phyloP scores from a whole-genome alignment of 192 early-diverging fungal species.

The Funneliformis geosporum region DNA sequence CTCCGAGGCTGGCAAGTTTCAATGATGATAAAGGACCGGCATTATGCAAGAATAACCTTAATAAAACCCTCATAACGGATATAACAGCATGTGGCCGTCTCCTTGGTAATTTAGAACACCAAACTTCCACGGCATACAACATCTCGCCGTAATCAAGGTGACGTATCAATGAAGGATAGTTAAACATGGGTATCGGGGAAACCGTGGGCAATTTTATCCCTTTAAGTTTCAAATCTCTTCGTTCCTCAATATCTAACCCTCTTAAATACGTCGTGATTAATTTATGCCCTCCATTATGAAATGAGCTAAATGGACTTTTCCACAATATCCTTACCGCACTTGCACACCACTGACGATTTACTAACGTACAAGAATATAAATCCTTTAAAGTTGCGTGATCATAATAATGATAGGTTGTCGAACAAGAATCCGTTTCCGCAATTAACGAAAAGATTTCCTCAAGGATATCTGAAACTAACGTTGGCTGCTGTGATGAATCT shows the following conservation, averaged over 20 bases:
- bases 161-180: slow-evolving; percentile 13
- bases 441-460: not conserved
- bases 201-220: not conserved
- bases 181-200: slow-evolving; percentile 2
- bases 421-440: not conserved
- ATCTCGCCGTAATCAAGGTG: slow-evolving; percentile 15
- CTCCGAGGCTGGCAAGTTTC: not conserved
- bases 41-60: slow-evolving; percentile 11
- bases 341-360: slow-evolving; percentile 8
- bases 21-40: slow-evolving; percentile 7
- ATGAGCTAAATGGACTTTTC: not conserved
- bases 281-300: slow-evolving; percentile 11
- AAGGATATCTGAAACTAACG: not conserved
- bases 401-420: not conserved
- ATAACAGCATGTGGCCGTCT: not conserved
- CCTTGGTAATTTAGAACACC: not conserved
- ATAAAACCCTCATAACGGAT: slow-evolving; percentile 15
- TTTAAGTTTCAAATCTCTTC: not conserved
- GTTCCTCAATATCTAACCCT: not conserved
- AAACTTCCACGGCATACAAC: slow-evolving; percentile 5
- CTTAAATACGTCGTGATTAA: slow-evolving; percentile 5
- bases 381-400: slow-evolving; percentile 6
- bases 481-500: not conserved
- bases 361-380: slow-evolving; percentile 6
- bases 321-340: slow-evolving; percentile 10